phyloP scores from a whole-genome alignment of 2,329 filamentous ascomycete species.

The Pestalotiopsis sp. region DNA sequence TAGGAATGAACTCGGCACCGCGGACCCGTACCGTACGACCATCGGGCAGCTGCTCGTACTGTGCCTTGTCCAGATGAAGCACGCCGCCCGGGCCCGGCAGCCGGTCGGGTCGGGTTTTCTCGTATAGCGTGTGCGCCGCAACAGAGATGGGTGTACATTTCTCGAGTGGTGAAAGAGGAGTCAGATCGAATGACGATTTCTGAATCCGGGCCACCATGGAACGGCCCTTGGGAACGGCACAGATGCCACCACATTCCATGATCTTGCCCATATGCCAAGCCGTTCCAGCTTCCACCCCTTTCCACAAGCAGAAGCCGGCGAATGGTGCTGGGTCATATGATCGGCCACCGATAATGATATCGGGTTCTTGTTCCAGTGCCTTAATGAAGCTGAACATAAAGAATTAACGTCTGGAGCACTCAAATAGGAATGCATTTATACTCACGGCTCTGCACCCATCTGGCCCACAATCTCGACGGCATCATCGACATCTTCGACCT shows the following conservation, averaged over 20 bases:
- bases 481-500: slow-evolving; percentile 22
- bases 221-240: slow-evolving; percentile 40
- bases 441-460: slow-evolving; percentile 18
- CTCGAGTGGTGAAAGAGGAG: slow-evolving; percentile 32
- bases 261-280: slow-evolving; percentile 47
- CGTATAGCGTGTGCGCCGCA: slow-evolving; percentile 47
- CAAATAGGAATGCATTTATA: not conserved
- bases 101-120: slow-evolving; percentile 45
- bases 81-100: slow-evolving; percentile 44
- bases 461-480: slow-evolving; percentile 16
- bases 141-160: slow-evolving; percentile 42
- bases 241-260: slow-evolving; percentile 44
- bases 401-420: not conserved
- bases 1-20: slow-evolving; percentile 30
- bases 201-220: slow-evolving; percentile 36
- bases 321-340: slow-evolving; percentile 44
- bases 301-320: slow-evolving; percentile 31
- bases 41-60: slow-evolving; percentile 38
- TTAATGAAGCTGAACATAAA: slow-evolving; percentile 22
- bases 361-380: slow-evolving; percentile 22
- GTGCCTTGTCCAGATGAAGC: slow-evolving; percentile 35
- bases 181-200: slow-evolving; percentile 39
- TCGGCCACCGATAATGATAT: slow-evolving; percentile 35
- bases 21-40: slow-evolving; percentile 33
- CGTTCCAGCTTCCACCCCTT: slow-evolving; percentile 21